Evolutionary conservation across 768 basidiomycete genomes (phyloP).

Genomic region (Lanmaoa rubissima): DNA sequence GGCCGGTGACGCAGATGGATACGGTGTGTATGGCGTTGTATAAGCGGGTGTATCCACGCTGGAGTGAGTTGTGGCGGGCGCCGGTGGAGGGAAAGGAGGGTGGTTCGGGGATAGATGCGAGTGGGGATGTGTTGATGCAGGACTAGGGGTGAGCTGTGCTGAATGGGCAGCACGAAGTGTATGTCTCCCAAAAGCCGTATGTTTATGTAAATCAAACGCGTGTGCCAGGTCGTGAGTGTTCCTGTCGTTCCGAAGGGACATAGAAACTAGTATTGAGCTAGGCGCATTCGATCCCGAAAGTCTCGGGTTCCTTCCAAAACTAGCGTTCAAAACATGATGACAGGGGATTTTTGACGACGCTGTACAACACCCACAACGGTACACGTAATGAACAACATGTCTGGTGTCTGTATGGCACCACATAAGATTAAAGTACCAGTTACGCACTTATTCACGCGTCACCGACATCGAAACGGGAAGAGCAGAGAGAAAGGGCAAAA

Average conservation of each 20-base stretch:
- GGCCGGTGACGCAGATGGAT: conserved; percentile 93
- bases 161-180: neutral
- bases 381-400: neutral
- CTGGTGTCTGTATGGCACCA: neutral
- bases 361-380: neutral
- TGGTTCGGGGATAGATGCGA: neutral
- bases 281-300: neutral
- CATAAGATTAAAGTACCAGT: neutral
- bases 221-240: no score
- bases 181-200: neutral
- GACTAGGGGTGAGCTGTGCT: neutral
- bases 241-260: neutral
- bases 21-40: conserved; percentile 94
- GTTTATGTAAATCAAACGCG: neutral
- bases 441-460: neutral
- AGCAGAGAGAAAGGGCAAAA: neutral
- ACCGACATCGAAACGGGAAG: neutral
- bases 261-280: neutral
- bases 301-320: neutral
- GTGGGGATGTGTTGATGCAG: conserved; percentile 29
- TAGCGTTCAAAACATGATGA: neutral
- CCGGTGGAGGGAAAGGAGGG: neutral
- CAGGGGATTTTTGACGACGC: neutral
- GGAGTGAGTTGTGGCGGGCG: conserved; percentile 57
- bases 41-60: conserved; percentile 92